Evolutionary conservation across 257 asterid genomes (phyloP), one percentile per base, ranked within the genome.

Genomic region (Solanum commersonii): DNA sequence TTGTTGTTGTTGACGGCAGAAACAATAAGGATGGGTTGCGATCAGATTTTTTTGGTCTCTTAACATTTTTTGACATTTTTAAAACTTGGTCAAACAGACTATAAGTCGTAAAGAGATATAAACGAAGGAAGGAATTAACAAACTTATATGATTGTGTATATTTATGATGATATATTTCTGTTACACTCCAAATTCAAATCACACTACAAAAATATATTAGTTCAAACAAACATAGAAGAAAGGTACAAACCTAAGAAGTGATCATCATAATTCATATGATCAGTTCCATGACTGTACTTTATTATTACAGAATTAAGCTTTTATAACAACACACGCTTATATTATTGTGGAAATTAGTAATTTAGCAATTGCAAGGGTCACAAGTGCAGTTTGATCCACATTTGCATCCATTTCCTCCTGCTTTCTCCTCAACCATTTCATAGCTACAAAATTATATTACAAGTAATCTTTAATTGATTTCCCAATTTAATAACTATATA

Each of bases 301-400:
- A 72, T 72, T 72, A 18, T 29, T 70, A 70, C 77, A 70, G 5
- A 70, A 46, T 46, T 14, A 70, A 70, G 77, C 13, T 70, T 70
- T 70, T 70, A 31, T 6, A 70, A 70, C 79, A 71, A 1, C n/a
- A 71, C 78, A 71, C 78, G 7, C 38, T 13, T 6, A 5, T 16
- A 7, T 31, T 70, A 70, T 10, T 70, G 77, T 14, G 38, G 40
- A 31, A 29, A 14, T 29, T 9, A 71, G 78, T 29, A 33, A 31
- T 11, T 88, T 85, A 91, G 60, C 91, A 91, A 35, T 37, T 91
- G 89, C 93, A 89, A 40, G 93, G 93, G 73, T 91, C 89, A 49
- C 93, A 89, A 1, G 9, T 77, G 88, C 92, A 88, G 87, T 31
- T 88, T 40, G 92, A 33, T 84, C 93, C 93, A 74, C 93, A 88